Evolutionary conservation across 83 land plant species (phyloP), one percentile per base, ranked within the genome.

Genomic region (Larix sibirica): DNA sequence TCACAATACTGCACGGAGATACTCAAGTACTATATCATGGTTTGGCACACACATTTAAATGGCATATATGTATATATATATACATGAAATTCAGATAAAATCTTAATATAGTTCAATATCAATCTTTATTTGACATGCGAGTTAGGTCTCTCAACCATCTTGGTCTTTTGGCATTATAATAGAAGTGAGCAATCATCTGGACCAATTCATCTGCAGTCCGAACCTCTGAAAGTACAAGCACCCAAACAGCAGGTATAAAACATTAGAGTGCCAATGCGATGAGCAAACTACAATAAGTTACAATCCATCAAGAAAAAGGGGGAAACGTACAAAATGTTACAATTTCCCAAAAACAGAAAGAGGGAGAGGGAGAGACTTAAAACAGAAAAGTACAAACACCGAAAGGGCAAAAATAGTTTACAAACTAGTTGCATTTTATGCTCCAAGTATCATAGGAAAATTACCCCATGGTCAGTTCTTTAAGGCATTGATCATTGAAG

Each of bases 111-210:
- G 24, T 79, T 36, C 38, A 36, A 18, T 5, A 21, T 79, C 47
- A 44, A 74, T 58, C 24, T 74, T 44, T n/a, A 74, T 21, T 6
- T 6, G n/a, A 2, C 17, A 44, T 6, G 47, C 7, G 54, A 74
- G 82, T 79, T 28, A 67, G 69, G 56, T 67, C 77, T 77, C 89
- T 80, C 59, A 94, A 79, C 82, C 89, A 91, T 33, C 87, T 66
- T 81, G 93, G 94, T 81, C 74, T 91, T 82, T 87, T 91, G 20
- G 94, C 94, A 44, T 94, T 91, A 67, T 88, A 94, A 81, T 89
- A 91, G 61, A 94, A 94, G 84, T 86, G 84, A 21, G 92, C 96
- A 78, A 94, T 91, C 93, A 91, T 90, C 24, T 88, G 74, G 16
- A 90, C 92, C 84, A 94, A 77, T 44, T 94, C 89, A 87, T 91